These are phyloP conservation scores for Fusarium sterilihyphosum DNA, from an alignment of 2,329 filamentous ascomycete species.

Conservation along the genomic window DNA sequence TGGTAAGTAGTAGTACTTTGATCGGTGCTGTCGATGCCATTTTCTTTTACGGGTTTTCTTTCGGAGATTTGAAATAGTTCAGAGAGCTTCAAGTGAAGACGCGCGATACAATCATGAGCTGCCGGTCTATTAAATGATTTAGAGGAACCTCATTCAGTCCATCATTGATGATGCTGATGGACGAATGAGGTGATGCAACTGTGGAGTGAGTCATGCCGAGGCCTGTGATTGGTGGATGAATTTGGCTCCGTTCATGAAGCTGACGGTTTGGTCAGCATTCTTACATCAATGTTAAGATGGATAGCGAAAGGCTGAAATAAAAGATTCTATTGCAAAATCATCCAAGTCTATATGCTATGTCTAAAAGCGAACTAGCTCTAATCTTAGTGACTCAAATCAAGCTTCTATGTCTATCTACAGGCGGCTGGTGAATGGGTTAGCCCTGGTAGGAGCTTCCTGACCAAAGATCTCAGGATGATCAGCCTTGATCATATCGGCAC, in stretches of 20 bases:
- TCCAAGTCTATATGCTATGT: background rate
- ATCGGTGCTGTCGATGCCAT: background rate
- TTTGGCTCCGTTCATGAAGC: background rate
- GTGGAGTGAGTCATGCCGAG: background rate
- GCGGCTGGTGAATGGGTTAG: background rate
- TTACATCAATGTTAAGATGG: background rate
- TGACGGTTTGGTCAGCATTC: background rate
- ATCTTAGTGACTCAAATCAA: fast-evolving
- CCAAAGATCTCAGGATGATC: background rate
- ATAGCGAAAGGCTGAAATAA: background rate
- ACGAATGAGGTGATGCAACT: background rate
- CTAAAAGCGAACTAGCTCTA: background rate
- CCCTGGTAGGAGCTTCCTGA: background rate
- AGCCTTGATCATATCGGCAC: constrained; percentile 1
- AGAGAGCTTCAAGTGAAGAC: background rate
- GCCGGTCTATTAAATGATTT: background rate
- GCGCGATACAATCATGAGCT: background rate
- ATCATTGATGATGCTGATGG: no score
- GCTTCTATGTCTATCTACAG: background rate
- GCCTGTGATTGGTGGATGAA: background rate
- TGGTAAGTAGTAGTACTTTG: constrained; percentile 16
- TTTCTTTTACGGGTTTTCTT: fast-evolving
- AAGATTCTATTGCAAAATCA: background rate
- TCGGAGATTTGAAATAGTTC: no score
- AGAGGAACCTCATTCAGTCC: no score